Evolutionary conservation across 805 yeast genomes (phyloP), one percentile per base, ranked within the genome.

Genomic region (Starmera caribaea): DNA sequence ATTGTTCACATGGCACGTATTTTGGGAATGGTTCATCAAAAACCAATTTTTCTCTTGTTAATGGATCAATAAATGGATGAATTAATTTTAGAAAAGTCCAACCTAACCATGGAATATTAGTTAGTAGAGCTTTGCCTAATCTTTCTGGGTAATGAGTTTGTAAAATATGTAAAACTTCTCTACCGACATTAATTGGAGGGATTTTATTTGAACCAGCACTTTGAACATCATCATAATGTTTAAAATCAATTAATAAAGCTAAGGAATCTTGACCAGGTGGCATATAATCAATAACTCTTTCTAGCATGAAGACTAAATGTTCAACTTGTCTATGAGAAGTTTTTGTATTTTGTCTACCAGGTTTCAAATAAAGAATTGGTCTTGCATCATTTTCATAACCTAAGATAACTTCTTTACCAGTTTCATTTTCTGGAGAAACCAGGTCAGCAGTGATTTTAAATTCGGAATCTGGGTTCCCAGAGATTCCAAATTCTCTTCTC

Each of bases 131-230:
- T 56, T 81, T 82, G 32, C 99, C 99, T 43, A 92, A 69, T 52
- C 99, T 75, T 59, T 92, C 99, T 3, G 98, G 98, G 59, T 92
- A 92, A 61, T 92, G 99, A 12, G 95, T 88, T 64, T 92, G 99
- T 51, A 92, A 68, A 57, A 92, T 92, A 59, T 83, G 86, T 48
- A 92, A 70, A 27, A 90, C 97, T 62, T 88, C 95, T 57, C 89
- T 81, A 30, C 96, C 97, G n/a, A 79, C 83, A 38, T 82, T 73
- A 33, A 90, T 68, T 2, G 96, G 88, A 13, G 97, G 97, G 41
- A 87, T 76, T 55, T 83, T 86, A 41, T 81, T 73, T 21, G 26
- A 21, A 32, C 48, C 46, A 24, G 39, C 29, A 47, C 69, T 70
- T 41, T 85, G 82, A 14, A 64, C 69, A 41, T 65, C 71, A 12